Base-by-base conservation (phyloP, 345 rosid genomes). In the Noccaea bulbosa region DNA sequence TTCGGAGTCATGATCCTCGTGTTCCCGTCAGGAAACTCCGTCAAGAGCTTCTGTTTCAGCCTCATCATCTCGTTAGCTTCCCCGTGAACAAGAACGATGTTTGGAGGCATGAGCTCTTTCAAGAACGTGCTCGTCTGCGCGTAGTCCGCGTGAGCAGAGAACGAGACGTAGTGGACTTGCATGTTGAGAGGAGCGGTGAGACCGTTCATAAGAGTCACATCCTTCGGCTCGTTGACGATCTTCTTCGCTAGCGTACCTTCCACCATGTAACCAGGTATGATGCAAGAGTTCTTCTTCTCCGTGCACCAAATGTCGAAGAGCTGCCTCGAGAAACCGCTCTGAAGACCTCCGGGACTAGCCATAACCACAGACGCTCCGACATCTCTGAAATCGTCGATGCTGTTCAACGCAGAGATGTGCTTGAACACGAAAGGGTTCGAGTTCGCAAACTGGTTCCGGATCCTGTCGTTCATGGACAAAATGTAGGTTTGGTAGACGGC, bases 401-500 rank as follows among this genome's bases (percentile, higher is more conserved):
- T 91, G 71, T 86, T 91, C 24, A 93, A 78, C 0, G 92, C 81
- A 5, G 89, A 86, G 57, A 93, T 91, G 73, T 88, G 89, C 82
- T 93, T 93, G 84, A 93, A 93, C 69, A 88, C 86, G 72, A 93
- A 93, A 8, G 98, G 97, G 60, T 93, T 93, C 56, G 98, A 86
- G 56, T 75, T 85, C 7, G 96, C 97, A 78, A 90, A 93, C 83
- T 93, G 98, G 75, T 82, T 88, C 22, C 91, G 86, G 64, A 93
- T 87, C 79, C 92, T 88, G 76, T 91, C 96, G 32, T 93, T 93
- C 98, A 93, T 93, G 66, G 98, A 87, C 60, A 86, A 84, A 46
- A 93, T 93, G 79, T 93, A 93, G 24, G 98, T 93, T 74, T 93
- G 97, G 78, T 93, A 93, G 50, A 93, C 98, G 0, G 96, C 80